Conservation (phyloP, 2,329 filamentous ascomycete species). For the Colletotrichum sp. region DNA sequence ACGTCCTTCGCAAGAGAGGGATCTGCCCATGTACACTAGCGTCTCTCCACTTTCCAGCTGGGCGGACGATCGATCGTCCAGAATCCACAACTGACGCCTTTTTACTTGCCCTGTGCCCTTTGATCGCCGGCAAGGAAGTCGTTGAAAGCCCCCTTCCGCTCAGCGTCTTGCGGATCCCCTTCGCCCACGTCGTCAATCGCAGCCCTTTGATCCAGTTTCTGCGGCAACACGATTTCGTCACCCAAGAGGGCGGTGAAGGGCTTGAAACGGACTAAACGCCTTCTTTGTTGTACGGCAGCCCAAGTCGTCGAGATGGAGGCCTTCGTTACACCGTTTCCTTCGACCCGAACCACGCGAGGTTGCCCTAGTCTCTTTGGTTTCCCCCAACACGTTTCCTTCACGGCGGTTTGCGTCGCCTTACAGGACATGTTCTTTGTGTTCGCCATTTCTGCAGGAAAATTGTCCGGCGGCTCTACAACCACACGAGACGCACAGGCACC, state of each 20-base stretch:
- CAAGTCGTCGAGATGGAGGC: neutral
- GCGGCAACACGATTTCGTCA: neutral
- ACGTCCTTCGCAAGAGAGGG: neutral
- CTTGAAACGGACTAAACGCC: slow-evolving; percentile 11
- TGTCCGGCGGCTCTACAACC: neutral
- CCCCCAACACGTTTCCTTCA: neutral
- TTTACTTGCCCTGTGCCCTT: neutral
- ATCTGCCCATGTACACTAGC: neutral
- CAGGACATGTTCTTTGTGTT: neutral
- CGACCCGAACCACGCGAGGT: neutral
- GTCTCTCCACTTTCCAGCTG: neutral
- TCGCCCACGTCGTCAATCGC: neutral
- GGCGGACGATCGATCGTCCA: neutral
- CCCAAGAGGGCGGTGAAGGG: neutral
- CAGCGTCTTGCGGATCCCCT: neutral
- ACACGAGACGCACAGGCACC: neutral
- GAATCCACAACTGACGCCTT: neutral
- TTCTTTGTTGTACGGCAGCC: slow-evolving; percentile 2
- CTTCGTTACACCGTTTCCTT: neutral
- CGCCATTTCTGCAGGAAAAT: neutral
- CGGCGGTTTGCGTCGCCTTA: neutral
- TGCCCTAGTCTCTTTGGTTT: neutral
- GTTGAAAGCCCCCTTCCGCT: neutral
- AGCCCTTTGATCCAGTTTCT: neutral
- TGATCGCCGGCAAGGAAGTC: neutral